phyloP scores from a whole-genome alignment of 2,329 filamentous ascomycete species.

The Colletotrichum acutatum region DNA sequence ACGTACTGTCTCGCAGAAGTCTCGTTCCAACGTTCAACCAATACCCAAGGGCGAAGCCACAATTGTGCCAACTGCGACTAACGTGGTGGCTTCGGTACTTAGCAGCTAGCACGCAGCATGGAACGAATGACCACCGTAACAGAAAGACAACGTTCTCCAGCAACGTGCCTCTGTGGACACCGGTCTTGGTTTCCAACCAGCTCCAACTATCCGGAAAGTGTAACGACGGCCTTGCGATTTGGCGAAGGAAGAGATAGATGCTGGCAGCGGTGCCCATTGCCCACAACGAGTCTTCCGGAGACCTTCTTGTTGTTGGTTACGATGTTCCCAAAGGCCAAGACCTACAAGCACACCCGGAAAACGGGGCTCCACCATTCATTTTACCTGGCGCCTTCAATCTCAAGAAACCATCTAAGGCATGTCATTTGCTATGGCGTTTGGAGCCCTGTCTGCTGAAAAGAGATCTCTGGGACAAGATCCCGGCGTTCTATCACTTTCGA shows the following conservation, averaged over 20 bases:
- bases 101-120: background rate
- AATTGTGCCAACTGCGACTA: constrained; percentile 11
- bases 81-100: background rate
- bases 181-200: background rate
- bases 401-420: background rate
- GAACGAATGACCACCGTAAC: background rate
- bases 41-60: background rate
- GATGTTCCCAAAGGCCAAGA: background rate
- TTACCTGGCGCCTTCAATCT: constrained; percentile 13
- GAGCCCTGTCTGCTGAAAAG: background rate
- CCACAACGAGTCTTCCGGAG: background rate
- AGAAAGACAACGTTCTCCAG: background rate
- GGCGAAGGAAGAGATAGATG: background rate
- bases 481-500: background rate
- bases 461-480: background rate
- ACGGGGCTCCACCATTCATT: constrained; percentile 2
- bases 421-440: background rate
- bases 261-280: background rate
- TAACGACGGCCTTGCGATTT: background rate
- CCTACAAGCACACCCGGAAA: background rate
- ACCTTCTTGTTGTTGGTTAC: background rate
- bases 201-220: background rate
- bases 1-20: background rate
- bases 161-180: background rate
- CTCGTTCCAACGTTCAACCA: background rate